Percentiles rank a stretch among this genome's conserved stretches.
Conservation (phyloP, 345 rosid species). For the Gossypium thurberi region DNA sequence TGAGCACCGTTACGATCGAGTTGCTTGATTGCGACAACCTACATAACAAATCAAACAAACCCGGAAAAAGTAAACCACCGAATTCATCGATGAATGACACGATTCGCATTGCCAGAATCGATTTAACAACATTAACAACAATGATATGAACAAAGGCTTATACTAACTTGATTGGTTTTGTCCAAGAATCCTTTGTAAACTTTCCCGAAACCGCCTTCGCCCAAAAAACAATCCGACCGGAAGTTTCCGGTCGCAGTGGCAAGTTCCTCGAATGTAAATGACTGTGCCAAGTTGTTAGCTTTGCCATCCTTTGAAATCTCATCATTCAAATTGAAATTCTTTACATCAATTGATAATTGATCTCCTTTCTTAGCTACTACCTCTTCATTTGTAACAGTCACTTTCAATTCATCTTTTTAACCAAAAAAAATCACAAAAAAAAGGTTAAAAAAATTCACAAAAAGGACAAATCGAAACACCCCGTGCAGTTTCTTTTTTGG, state of each 20-base stretch:
- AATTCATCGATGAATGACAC: neutral
- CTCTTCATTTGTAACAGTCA: slow-evolving; percentile 32
- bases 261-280: slow-evolving; percentile 59
- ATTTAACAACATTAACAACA: neutral
- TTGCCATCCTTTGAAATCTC: slow-evolving; percentile 36
- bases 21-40: slow-evolving; percentile 91
- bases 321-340: slow-evolving; percentile 41
- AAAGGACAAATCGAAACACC: slow-evolving; percentile 1
- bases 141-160: neutral
- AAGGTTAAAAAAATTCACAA: neutral
- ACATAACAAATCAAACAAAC: neutral
- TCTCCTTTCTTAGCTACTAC: slow-evolving; percentile 31
- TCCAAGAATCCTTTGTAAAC: slow-evolving; percentile 63
- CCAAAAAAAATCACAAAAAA: slow-evolving; percentile 12
- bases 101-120: neutral
- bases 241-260: slow-evolving; percentile 56
- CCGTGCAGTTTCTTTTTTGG: slow-evolving; percentile 8
- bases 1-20: slow-evolving; percentile 78
- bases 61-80: neutral
- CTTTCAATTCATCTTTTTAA: slow-evolving; percentile 40
- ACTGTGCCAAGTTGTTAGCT: slow-evolving; percentile 30
- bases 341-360: slow-evolving; percentile 38
- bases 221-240: slow-evolving; percentile 54
- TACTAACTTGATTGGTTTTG: slow-evolving; percentile 48
- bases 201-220: slow-evolving; percentile 91